Conservation (phyloP, 805 yeast genomes). For the Sugiyamaella marilandica region DNA sequence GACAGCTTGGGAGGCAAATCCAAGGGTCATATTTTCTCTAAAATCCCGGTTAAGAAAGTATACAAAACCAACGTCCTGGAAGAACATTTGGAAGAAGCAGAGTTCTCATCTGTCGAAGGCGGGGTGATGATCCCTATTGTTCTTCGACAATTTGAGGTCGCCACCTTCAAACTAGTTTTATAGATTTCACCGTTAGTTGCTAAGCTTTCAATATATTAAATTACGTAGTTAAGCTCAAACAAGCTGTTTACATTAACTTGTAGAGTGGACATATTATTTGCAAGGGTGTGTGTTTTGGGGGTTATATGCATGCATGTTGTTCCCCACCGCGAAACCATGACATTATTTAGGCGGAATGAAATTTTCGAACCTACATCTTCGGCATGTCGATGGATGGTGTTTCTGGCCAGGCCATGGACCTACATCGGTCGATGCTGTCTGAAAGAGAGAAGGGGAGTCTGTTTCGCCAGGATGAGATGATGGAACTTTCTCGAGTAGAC, state of each 20-base stretch:
- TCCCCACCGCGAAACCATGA: slow-evolving; percentile 3
- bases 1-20: slow-evolving; percentile 82
- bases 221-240: too few species aligned
- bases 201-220: neutral
- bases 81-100: slow-evolving; percentile 20
- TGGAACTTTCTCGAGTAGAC: slow-evolving; percentile 41
- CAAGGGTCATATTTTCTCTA: slow-evolving; percentile 46
- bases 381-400: slow-evolving; percentile 19
- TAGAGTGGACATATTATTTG: too few species aligned
- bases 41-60: slow-evolving; percentile 50
- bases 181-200: neutral
- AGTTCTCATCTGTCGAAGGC: slow-evolving; percentile 11
- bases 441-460: slow-evolving; percentile 39
- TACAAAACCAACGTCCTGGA: slow-evolving; percentile 36
- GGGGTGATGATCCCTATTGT: slow-evolving; percentile 35
- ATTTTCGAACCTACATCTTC: neutral
- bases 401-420: slow-evolving; percentile 36
- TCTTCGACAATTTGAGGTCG: slow-evolving; percentile 75
- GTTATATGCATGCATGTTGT: neutral
- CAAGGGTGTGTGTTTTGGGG: too few species aligned
- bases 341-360: neutral
- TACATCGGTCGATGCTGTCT: slow-evolving; percentile 63
- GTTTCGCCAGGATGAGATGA: slow-evolving; percentile 67
- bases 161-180: slow-evolving; percentile 47
- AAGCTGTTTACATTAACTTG: too few species aligned